Evolutionary conservation across 139 green algal genomes (phyloP).

Genomic region (Haematococcus lacustris): DNA sequence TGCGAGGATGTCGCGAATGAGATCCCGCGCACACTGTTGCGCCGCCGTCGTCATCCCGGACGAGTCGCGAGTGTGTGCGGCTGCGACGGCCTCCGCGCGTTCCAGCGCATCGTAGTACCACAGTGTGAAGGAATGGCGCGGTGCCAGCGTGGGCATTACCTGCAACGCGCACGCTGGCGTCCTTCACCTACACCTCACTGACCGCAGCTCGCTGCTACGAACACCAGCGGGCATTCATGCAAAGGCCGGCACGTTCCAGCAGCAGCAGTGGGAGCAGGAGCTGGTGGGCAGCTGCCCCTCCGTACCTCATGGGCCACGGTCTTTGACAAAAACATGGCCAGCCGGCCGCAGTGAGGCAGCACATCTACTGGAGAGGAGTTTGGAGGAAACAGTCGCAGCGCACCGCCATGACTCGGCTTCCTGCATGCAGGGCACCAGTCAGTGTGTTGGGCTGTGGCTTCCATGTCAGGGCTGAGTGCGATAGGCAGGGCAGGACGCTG

Average conservation of each 20-base stretch:
- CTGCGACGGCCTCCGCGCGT: constrained; percentile 22
- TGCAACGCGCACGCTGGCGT: too few species aligned
- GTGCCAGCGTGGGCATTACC: constrained; percentile 22
- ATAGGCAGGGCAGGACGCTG: neutral
- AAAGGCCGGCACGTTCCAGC: neutral
- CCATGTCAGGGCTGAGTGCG: neutral
- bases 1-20: constrained; percentile 18
- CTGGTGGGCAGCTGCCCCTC: neutral
- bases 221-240: neutral
- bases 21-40: constrained; percentile 4
- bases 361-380: constrained; percentile 22
- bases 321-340: constrained; percentile 44
- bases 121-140: constrained; percentile 36
- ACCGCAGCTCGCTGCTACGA: neutral
- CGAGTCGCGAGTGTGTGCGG: constrained; percentile 3
- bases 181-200: neutral
- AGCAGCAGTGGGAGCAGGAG: neutral
- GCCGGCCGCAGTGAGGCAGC: constrained; percentile 21
- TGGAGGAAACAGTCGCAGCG: constrained; percentile 26
- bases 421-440: constrained; percentile 1
- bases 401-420: constrained; percentile 21
- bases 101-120: constrained; percentile 46
- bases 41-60: neutral
- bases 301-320: constrained; percentile 36
- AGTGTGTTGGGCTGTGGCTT: neutral